Evolutionary conservation across 768 basidiomycete species (phyloP).

Genomic region (Russula olivacea): DNA sequence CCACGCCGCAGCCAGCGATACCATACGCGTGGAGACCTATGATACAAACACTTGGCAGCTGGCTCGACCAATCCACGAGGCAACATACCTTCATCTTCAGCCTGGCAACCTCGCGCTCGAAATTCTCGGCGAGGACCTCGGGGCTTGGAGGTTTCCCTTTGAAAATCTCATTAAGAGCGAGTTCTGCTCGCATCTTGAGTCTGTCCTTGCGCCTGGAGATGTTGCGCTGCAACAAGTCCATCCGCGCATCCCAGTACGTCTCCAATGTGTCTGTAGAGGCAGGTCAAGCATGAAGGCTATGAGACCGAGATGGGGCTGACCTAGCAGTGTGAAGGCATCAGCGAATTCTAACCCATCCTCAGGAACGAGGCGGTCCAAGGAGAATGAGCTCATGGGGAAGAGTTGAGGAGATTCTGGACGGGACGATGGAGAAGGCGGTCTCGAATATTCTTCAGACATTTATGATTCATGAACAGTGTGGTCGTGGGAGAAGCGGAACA

Average conservation of each 20-base stretch:
- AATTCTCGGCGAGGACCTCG: constrained; percentile 63
- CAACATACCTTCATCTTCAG: constrained; percentile 75
- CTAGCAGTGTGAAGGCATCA: constrained; percentile 79
- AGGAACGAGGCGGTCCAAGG: constrained; percentile 68
- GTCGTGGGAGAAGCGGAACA: constrained; percentile 10
- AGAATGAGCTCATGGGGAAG: constrained; percentile 42
- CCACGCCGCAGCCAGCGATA: constrained; percentile 77
- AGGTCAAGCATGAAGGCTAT: constrained; percentile 7
- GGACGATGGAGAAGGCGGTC: constrained; percentile 35
- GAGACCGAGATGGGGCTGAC: constrained; percentile 34
- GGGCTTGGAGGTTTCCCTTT: constrained; percentile 59
- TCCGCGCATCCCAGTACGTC: constrained; percentile 89
- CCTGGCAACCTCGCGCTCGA: constrained; percentile 80
- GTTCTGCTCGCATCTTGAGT: constrained; percentile 76
- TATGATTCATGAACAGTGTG: constrained; percentile 19
- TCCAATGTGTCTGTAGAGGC: constrained; percentile 75
- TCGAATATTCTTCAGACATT: constrained; percentile 29
- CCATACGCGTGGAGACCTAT: constrained; percentile 77
- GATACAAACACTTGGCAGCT: constrained; percentile 29
- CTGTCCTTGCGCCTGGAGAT: constrained; percentile 83
- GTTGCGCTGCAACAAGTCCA: constrained; percentile 76
- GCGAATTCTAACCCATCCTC: constrained; percentile 75
- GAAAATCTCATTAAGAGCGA: constrained; percentile 48
- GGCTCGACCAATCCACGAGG: not conserved
- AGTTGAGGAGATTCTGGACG: constrained; percentile 30